Conservation (phyloP, 768 basidiomycete genomes). For the Baorangia bicolor region DNA sequence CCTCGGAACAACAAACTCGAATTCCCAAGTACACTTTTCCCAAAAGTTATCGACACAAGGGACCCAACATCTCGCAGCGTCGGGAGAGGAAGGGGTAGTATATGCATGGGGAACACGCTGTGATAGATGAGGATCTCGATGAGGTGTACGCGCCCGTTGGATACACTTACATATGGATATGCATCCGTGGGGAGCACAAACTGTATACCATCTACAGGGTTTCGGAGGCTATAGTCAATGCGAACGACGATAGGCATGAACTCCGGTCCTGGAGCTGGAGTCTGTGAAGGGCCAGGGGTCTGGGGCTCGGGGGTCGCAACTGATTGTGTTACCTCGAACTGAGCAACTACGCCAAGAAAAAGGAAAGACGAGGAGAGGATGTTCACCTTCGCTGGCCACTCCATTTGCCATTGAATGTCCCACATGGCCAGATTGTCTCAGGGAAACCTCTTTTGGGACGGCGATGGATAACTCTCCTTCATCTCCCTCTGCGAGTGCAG, state of each 20-base stretch:
- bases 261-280: conserved; percentile 49
- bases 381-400: conserved; percentile 58
- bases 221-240: conserved; percentile 77
- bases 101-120: conserved; percentile 94
- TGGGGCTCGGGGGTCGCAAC: conserved; percentile 84
- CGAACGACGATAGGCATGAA: conserved; percentile 74
- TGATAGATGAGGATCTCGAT: conserved; percentile 16
- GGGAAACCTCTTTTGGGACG: conserved; percentile 69
- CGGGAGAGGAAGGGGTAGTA: conserved; percentile 82
- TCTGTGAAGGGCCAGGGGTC: conserved; percentile 50
- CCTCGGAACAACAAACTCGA: conserved; percentile 91
- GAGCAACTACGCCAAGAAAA: conserved; percentile 1
- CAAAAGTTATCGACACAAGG: conserved; percentile 93
- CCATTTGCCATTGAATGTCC: conserved; percentile 36
- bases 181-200: conserved; percentile 79
- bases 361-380: background rate
- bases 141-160: background rate
- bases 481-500: conserved; percentile 86
- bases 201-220: conserved; percentile 82
- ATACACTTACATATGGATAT: conserved; percentile 75
- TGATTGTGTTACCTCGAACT: conserved; percentile 21
- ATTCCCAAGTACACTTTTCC: conserved; percentile 98
- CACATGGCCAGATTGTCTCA: conserved; percentile 57
- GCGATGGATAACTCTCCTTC: conserved; percentile 94
- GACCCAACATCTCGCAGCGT: conserved; percentile 97